phyloP scores from a whole-genome alignment of 768 basidiomycete species.

The Amyloporia xantha region DNA sequence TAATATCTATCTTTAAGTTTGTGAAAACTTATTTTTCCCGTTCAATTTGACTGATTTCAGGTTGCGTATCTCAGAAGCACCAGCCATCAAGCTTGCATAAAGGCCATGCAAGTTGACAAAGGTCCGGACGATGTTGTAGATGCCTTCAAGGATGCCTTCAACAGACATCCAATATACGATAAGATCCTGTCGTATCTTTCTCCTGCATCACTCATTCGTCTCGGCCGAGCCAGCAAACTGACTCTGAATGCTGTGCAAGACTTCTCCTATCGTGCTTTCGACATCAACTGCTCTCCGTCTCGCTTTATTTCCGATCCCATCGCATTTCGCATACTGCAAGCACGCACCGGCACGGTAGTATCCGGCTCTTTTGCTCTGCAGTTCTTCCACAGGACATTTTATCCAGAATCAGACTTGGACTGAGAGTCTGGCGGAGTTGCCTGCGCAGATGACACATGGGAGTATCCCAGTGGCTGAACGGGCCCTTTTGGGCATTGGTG shows the following conservation, averaged over 20 bases:
- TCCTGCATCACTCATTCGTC: slow-evolving; percentile 5
- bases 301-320: slow-evolving; percentile 30
- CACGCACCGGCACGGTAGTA: slow-evolving; percentile 36
- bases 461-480: slow-evolving; percentile 66
- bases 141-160: background rate
- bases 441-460: slow-evolving; percentile 85
- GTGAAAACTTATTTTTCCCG: too few species aligned
- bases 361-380: slow-evolving; percentile 49
- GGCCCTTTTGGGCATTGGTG: slow-evolving; percentile 65
- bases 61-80: too few species aligned
- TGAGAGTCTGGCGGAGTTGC: slow-evolving; percentile 85
- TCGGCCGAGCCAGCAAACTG: background rate
- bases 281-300: slow-evolving; percentile 28
- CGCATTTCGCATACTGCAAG: slow-evolving; percentile 36
- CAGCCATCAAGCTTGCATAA: too few species aligned
- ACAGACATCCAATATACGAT: slow-evolving; percentile 7
- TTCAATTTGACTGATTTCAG: too few species aligned
- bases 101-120: background rate
- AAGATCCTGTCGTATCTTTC: slow-evolving; percentile 4
- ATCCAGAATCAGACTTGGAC: slow-evolving; percentile 55
- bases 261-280: slow-evolving; percentile 25
- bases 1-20: too few species aligned
- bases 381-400: slow-evolving; percentile 38
- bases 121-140: background rate
- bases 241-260: slow-evolving; percentile 6